These are phyloP conservation scores for Orbilia blumenaviensis DNA, from an alignment of 2,329 filamentous ascomycete species.

Conservation along the genomic window DNA sequence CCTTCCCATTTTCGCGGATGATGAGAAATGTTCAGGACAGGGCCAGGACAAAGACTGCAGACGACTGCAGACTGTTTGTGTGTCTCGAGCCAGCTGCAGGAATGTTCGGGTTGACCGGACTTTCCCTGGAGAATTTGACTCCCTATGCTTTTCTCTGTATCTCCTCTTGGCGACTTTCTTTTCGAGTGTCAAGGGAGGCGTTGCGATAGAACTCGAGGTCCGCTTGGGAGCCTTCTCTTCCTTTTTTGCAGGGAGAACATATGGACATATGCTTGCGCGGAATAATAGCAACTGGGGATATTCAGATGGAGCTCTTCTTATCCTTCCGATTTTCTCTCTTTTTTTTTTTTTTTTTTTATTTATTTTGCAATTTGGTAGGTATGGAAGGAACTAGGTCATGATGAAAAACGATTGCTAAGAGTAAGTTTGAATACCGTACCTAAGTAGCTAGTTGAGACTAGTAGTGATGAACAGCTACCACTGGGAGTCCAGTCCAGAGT, in stretches of 20 bases:
- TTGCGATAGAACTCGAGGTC: constrained; percentile 12
- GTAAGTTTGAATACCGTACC: no score
- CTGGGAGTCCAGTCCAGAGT: constrained; percentile 40
- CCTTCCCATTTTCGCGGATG: constrained; percentile 20
- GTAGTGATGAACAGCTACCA: constrained; percentile 26
- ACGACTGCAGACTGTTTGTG: no score
- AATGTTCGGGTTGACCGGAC: constrained; percentile 45
- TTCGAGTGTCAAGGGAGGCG: not conserved
- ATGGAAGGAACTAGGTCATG: not conserved
- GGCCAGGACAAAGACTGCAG: no score
- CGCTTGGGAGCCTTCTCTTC: not conserved
- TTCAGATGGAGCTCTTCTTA: constrained; percentile 22
- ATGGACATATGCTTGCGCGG: not conserved
- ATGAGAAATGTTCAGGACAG: constrained; percentile 19
- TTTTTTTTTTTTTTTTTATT: no score
- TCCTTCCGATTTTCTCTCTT: no score
- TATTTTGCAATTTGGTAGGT: constrained; percentile 23
- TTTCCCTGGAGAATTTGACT: constrained; percentile 22
- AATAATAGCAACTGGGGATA: constrained; percentile 13
- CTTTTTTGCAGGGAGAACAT: constrained; percentile 16
- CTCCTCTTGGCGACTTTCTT: constrained; percentile 32
- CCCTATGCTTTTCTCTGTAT: no score
- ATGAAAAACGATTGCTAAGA: not conserved
- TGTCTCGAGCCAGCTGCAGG: constrained; percentile 20
- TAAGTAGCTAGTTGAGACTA: constrained; percentile 32